Base-by-base conservation (phyloP, 768 basidiomycete species). In the Hericium erinaceus region DNA sequence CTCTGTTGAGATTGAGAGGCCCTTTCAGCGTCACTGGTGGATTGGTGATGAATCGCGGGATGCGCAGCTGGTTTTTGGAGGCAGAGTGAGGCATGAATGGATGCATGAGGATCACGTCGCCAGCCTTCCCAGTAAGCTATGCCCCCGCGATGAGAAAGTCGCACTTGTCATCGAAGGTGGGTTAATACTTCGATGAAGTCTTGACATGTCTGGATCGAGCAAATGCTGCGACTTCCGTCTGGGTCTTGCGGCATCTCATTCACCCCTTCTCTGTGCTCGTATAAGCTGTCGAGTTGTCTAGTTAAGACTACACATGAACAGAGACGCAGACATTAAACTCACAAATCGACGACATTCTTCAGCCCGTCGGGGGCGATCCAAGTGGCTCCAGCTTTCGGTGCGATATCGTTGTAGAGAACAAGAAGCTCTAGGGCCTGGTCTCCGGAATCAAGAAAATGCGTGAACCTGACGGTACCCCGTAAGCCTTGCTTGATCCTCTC, bases 81-180 rank as follows among this genome's bases (percentile, higher is more conserved):
- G 72, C 71, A 2, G 71, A 69, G 59, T 73, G 72, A n/a, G 64
- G 64, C 71, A 73, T 73, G 55, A 74, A 67, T 2, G 72, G 71
- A 50, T 74, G 72, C 20, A 72, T 61, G 20, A 73, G 64, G 39
- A 72, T 65, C 10, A 73, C 72, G 52, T 74, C 74, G 15, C 73
- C 74, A 5, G 64, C 63, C 28, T 72, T 66, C 5, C 73, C 73
- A 7, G 73, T 74, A 39, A 72, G 44, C 64, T 69, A 26, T 20
- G n/a, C 6, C 9, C 10, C 4, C 11, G 52, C 4, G 39, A 51
- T n/a, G 26, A 26, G 12, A 38, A n/a, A 16, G 9, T 1, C 1
- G 33, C 33, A 33, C 1, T 33, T 10, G 5, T 33, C 9, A 2
- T 33, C 33, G 9, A 33, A 33, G 6, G 33, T 4, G 9, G 26